phyloP scores from a whole-genome alignment of 345 rosid species.

The Citrus trifoliata region DNA sequence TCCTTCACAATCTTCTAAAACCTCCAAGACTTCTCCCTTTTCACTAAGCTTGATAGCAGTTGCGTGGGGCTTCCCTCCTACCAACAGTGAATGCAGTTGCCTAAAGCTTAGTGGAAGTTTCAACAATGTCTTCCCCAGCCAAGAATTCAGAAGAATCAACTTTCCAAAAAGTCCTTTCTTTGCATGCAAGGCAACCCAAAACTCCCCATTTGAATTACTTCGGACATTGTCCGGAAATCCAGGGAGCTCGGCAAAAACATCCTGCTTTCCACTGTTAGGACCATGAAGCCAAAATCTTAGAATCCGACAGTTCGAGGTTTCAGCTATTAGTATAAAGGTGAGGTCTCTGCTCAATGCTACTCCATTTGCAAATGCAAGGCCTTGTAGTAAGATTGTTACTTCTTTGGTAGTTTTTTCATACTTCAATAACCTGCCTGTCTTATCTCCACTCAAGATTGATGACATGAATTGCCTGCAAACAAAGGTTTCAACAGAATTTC shows the following conservation, averaged over 20 bases:
- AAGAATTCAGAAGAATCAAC: conserved; percentile 34
- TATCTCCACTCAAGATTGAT: conserved; percentile 45
- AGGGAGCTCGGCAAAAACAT: conserved; percentile 51
- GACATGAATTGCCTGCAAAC: conserved; percentile 50
- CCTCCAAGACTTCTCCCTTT: conserved; percentile 46
- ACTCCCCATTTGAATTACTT: conserved; percentile 55
- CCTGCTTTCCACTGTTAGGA: conserved; percentile 34
- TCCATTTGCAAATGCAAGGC: conserved; percentile 72
- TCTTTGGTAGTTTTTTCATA: conserved; percentile 52
- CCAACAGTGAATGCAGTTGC: conserved; percentile 52
- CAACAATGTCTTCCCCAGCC: conserved; percentile 41
- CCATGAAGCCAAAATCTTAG: conserved; percentile 49
- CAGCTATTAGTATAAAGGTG: conserved; percentile 52
- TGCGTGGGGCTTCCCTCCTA: conserved; percentile 60
- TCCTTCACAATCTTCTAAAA: conserved; percentile 51
- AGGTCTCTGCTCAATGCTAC: conserved; percentile 65
- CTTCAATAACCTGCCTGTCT: conserved; percentile 63
- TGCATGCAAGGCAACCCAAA: conserved; percentile 76
- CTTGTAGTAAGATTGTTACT: conserved; percentile 44
- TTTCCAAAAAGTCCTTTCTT: conserved; percentile 47
- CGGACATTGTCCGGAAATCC: conserved; percentile 69
- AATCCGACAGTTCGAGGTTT: conserved; percentile 40
- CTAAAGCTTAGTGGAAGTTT: conserved; percentile 39
- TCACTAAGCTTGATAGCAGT: conserved; percentile 55
- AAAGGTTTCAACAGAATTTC: neutral